Conservation (phyloP, 2,329 filamentous ascomycete genomes). For the Ilyonectria mors-panacis region DNA sequence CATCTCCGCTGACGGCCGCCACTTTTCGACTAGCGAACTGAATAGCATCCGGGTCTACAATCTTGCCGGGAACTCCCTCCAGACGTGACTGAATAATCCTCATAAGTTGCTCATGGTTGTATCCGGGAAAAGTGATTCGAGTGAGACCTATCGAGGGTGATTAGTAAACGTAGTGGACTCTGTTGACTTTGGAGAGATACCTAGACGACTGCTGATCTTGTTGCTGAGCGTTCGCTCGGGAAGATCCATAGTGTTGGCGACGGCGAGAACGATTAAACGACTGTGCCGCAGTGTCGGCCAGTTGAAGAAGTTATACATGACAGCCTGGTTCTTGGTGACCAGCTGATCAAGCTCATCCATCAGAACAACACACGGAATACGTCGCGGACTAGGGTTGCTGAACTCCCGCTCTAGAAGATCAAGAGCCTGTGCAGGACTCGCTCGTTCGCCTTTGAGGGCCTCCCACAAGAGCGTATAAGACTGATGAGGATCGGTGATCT, state of each 20-base stretch:
- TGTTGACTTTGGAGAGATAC: constrained; percentile 51
- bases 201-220: constrained; percentile 94
- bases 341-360: constrained; percentile 99
- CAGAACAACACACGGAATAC: constrained; percentile 94
- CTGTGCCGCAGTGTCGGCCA: constrained; percentile 95
- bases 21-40: constrained; percentile 98
- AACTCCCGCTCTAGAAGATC: constrained; percentile 95
- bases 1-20: constrained; percentile 95
- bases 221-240: constrained; percentile 97
- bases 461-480: constrained; percentile 97
- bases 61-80: constrained; percentile 86
- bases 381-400: constrained; percentile 87
- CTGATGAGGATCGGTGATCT: constrained; percentile 97
- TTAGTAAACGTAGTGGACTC: neutral
- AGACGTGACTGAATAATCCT: constrained; percentile 96
- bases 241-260: constrained; percentile 99
- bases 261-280: constrained; percentile 93
- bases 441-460: constrained; percentile 91
- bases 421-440: constrained; percentile 91
- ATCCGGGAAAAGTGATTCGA: constrained; percentile 96
- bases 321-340: constrained; percentile 98
- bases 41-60: constrained; percentile 93
- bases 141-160: constrained; percentile 73
- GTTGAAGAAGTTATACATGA: constrained; percentile 99
- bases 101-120: constrained; percentile 97